Percentiles rank a stretch among this genome's conserved stretches.
phyloP scores from a whole-genome alignment of 2,329 filamentous ascomycete genomes.

The Ceratocystis papillata region DNA sequence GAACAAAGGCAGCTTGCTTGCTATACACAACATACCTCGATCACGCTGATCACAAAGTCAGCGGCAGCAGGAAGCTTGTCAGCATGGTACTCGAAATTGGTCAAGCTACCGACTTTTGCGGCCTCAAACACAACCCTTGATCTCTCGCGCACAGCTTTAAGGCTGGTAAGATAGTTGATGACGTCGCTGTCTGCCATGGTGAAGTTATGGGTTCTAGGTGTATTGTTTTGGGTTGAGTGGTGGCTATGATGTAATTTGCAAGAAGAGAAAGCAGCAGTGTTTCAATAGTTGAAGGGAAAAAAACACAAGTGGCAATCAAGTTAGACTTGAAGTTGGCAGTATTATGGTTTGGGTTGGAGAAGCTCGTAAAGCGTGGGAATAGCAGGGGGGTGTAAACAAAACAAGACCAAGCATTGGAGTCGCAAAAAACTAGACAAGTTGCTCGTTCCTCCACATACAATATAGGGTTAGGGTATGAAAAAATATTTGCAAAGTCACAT shows the following conservation, averaged over 20 bases:
- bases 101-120: constrained; percentile 34
- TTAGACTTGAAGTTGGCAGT: neutral
- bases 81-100: constrained; percentile 36
- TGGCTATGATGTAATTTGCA: neutral
- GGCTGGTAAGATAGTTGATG: constrained; percentile 32
- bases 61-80: constrained; percentile 33
- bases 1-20: neutral
- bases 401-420: neutral
- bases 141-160: constrained; percentile 33
- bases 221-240: neutral
- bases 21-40: constrained; percentile 31
- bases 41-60: constrained; percentile 36
- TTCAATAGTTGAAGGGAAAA: neutral
- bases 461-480: neutral
- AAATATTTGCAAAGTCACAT: neutral
- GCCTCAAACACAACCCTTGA: constrained; percentile 31
- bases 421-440: neutral
- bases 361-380: neutral
- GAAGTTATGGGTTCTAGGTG: neutral
- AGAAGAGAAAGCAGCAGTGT: neutral
- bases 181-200: constrained; percentile 19
- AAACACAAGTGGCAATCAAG: neutral
- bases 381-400: neutral
- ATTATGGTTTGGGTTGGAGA: neutral
- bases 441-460: neutral